Evolutionary conservation across 768 basidiomycete genomes (phyloP), one percentile per base, ranked within the genome.

Genomic region (Lactifluus piperatus): DNA sequence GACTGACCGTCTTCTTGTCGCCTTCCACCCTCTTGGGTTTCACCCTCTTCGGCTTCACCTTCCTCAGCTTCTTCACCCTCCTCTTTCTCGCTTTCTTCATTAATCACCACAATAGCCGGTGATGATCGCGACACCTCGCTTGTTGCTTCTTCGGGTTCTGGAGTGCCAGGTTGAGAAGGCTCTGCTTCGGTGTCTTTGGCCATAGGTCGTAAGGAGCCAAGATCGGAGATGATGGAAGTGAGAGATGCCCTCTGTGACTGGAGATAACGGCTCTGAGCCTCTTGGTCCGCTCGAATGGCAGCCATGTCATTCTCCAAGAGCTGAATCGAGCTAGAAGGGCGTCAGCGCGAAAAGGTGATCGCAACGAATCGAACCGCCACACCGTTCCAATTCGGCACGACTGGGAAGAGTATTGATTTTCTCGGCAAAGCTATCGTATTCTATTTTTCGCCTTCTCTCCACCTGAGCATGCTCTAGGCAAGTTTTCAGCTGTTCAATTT

Each of bases 341-440:
- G 22, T 49, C 11, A 48, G 30, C 24, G 55, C 24, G 44, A 20
- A 20, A 24, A 20, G 39, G 24, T 37, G 51, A 14, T 39, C 52
- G 27, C 32, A 29, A 54, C 24, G 59, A 8, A 54, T 51, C 22
- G 2, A 34, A 13, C 37, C n/a, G 26, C 79, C 86, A 65, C 66
- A 93, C 91, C 77, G 79, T 67, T 86, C 83, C 16, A 91, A 76
- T 65, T 92, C 91, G 9, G 85, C 83, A 54, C 91, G 77, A 62
- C 77, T 84, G 4, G 90, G 88, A 3, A 92, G 71, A 18, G 81
- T 80, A 65, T 91, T 89, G 49, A 91, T 82, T 69, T 85, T 90
- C 72, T 92, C 91, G 3, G 91, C 81, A 39, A 93, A 80, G 47
- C 79, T 74, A 74, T 93, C 91, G 68, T 93, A 93, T 67, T 93